A percentile compares a stretch with the other conserved stretches of the same genome.
Evolutionary conservation across 139 green algal species (phyloP).

Genomic region (Volvox reticuliferus): DNA sequence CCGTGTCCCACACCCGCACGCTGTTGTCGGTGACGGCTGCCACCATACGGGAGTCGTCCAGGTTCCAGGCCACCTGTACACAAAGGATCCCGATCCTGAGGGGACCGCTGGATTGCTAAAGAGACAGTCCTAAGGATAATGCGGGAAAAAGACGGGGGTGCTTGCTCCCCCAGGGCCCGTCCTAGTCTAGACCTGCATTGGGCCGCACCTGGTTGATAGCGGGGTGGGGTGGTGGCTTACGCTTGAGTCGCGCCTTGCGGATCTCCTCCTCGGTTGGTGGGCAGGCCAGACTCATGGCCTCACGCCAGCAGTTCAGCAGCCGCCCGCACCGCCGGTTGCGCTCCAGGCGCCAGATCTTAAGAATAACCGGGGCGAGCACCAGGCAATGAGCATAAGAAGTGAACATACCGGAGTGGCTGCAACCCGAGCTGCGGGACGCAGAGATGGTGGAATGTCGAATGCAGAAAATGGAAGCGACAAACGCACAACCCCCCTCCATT

Average conservation of each 20-base stretch:
- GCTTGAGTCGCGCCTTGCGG: constrained; percentile 53
- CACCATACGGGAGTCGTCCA: constrained; percentile 56
- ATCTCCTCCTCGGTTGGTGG: constrained; percentile 57
- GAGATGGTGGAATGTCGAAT: too few species aligned
- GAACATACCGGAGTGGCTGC: too few species aligned
- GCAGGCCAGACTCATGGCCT: constrained; percentile 56
- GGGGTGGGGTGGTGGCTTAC: constrained; percentile 47
- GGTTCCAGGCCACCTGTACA: constrained; percentile 27
- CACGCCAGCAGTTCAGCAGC: constrained; percentile 53
- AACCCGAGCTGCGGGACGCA: too few species aligned
- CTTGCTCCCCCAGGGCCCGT: background rate
- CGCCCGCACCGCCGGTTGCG: background rate
- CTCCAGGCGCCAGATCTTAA: constrained; percentile 58
- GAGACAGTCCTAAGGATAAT: background rate
- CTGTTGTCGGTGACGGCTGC: constrained; percentile 68
- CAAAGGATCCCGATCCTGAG: background rate
- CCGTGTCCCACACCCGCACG: constrained; percentile 69
- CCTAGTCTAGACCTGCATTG: background rate
- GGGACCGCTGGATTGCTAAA: too few species aligned
- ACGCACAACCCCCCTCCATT: too few species aligned
- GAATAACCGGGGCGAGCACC: too few species aligned
- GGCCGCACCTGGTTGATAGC: constrained; percentile 71
- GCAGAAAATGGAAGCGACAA: too few species aligned
- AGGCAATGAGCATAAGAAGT: too few species aligned
- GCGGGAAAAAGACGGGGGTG: background rate